Evolutionary conservation across 1,284 basidiomycete genomes (phyloP).

Genomic region (Microbotryum saponariae): DNA sequence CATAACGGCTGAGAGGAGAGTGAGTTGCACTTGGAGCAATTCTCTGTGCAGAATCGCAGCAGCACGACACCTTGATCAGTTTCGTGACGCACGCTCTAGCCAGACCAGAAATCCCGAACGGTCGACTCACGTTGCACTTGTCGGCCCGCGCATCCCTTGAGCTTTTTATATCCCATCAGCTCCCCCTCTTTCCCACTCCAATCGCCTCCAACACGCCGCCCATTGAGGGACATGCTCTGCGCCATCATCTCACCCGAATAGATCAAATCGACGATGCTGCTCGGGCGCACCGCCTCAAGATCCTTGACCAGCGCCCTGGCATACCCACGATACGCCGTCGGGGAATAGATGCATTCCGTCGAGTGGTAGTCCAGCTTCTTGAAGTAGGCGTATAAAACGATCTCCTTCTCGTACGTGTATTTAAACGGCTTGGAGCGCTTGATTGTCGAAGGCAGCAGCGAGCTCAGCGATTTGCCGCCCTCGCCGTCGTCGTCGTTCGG

Average conservation of each 20-base stretch:
- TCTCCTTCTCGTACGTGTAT: constrained; percentile 97
- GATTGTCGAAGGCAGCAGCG: constrained; percentile 61
- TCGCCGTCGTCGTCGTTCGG: constrained; percentile 25
- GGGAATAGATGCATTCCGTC: constrained; percentile 98
- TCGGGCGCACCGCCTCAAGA: constrained; percentile 84
- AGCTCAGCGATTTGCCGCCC: constrained; percentile 8
- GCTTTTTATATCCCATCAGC: constrained; percentile 12
- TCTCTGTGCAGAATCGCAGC: constrained; percentile 52
- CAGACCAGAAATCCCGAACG: not conserved
- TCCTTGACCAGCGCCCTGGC: constrained; percentile 91
- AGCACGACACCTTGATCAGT: not conserved
- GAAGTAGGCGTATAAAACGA: constrained; percentile 65
- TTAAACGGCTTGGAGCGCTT: constrained; percentile 98
- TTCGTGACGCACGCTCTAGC: not conserved
- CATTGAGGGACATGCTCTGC: constrained; percentile 42
- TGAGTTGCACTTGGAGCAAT: constrained; percentile 79
- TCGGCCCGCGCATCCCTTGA: constrained; percentile 1
- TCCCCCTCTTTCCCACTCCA: constrained; percentile 59
- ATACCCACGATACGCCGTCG: constrained; percentile 87
- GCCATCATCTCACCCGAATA: constrained; percentile 65
- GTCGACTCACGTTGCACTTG: constrained; percentile 17
- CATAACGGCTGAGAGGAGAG: constrained; percentile 87
- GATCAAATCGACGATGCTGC: constrained; percentile 85
- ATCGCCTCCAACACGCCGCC: constrained; percentile 73
- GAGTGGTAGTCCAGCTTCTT: constrained; percentile 86